Evolutionary conservation across 2,329 filamentous ascomycete species (phyloP), one percentile per base, ranked within the genome.

Genomic region (Aspergillus intermedius): DNA sequence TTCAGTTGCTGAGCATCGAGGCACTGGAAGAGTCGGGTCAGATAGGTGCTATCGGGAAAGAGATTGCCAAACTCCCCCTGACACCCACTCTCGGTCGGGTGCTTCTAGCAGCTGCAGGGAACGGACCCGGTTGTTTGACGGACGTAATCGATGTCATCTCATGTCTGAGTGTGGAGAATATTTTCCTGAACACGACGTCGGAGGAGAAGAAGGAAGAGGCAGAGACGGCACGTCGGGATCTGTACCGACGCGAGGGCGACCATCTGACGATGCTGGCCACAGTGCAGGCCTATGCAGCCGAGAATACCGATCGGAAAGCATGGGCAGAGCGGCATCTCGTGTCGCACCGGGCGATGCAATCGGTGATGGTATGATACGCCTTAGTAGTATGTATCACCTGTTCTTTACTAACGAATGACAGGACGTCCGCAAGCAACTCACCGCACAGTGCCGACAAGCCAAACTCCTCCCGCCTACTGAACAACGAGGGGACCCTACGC

Each of bases 91-190:
- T 94, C 7, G 90, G 86, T 0, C 82, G 90, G 1, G 89, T 95
- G 1, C 75, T 98, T 0, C 75, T 98, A 15, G 88, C 89, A 39
- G 88, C 91, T 0, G 82, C 84, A 0, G 79, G 80, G 5, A 79
- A 84, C 0, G 80, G 85, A 39, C 80, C 79, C 44, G 81, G 87
- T 57, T 94, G 90, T 57, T 71, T 96, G 1, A 68, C 84, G 0
- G 89, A 95, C 56, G 84, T 83, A 3, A 91, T 98, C 54, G 93
- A 97, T 60, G 85, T 96, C 48, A 87, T 84, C 44, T 79, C 82
- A 1, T 79, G 77, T 41, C 71, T 85, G n/a, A 82, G 78, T 52
- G 80, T 83, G 1, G 82, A 85, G 59, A 82, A 78, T 56, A 76
- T 85, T 25, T 84, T 83, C 61, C 64, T 83, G 4, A 79, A 80